A percentile compares a stretch with the other conserved stretches of the same genome.
These are phyloP conservation scores for Ajuga reptans DNA, from an alignment of 305 asterid species.

Conservation along the genomic window DNA sequence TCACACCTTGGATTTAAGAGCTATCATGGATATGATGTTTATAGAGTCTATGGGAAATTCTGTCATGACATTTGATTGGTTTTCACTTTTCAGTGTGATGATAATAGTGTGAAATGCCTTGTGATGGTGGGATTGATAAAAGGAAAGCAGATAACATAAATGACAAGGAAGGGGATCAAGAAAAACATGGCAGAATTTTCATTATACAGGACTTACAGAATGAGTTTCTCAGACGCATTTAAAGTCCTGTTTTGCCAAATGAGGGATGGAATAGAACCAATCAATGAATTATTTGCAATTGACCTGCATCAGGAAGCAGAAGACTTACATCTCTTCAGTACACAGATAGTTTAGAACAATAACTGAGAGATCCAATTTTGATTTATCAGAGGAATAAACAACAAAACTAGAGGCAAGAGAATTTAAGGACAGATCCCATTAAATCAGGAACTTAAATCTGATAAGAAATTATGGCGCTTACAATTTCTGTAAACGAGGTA, in stretches of 20 bases:
- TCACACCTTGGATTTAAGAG: not conserved
- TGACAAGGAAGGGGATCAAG: not conserved
- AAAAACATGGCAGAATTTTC: not conserved
- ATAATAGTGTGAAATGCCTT: not conserved
- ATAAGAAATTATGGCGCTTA: constrained; percentile 30
- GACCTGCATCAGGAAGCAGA: constrained; percentile 42
- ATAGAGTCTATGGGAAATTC: not conserved
- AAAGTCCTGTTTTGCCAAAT: constrained; percentile 62
- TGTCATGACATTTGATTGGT: not conserved
- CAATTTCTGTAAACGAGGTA: constrained; percentile 63
- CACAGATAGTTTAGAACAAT: constrained; percentile 13
- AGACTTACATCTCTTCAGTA: not conserved
- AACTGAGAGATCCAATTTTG: not conserved
- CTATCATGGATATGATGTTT: not conserved
- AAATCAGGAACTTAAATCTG: constrained; percentile 12
- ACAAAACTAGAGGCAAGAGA: not conserved
- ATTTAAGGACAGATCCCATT: constrained; percentile 5
- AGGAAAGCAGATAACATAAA: constrained; percentile 1
- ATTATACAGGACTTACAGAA: constrained; percentile 42
- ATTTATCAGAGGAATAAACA: not conserved
- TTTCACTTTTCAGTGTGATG: not conserved
- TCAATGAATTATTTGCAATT: constrained; percentile 52
- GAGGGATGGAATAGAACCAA: constrained; percentile 57
- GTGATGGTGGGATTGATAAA: not conserved
- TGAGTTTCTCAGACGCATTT: constrained; percentile 43